Conservation (phyloP, 345 rosid species). For the Corchorus olitorius region DNA sequence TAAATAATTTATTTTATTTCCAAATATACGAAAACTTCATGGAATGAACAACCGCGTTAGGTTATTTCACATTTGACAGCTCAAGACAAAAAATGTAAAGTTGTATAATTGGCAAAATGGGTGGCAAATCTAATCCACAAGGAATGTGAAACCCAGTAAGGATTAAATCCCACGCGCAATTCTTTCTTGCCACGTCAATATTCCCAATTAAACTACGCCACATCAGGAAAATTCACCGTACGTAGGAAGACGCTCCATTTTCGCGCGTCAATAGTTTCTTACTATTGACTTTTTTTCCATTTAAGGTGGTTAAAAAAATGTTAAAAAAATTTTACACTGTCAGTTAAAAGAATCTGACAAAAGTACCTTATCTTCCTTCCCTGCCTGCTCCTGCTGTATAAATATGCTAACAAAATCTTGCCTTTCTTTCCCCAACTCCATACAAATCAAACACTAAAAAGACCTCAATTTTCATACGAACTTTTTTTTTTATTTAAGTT, state of each 20-base stretch:
- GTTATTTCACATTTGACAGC: not conserved
- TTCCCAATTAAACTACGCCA: not conserved
- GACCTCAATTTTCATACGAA: not conserved
- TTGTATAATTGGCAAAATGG: not conserved
- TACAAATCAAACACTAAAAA: no score
- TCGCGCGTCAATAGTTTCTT: not conserved
- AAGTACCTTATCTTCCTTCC: no score
- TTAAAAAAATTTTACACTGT: no score
- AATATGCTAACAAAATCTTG: no score
- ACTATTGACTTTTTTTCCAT: not conserved
- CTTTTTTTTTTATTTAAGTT: not conserved
- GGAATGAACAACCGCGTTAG: slow-evolving; percentile 7
- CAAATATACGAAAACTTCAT: not conserved
- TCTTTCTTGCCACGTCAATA: not conserved
- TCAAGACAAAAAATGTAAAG: not conserved
- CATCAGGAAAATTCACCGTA: not conserved
- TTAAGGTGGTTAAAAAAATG: not conserved
- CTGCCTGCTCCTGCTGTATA: no score
- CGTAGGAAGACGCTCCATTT: not conserved
- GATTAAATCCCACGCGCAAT: not conserved
- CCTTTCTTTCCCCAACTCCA: no score
- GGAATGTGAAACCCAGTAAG: not conserved
- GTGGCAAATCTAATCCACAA: slow-evolving; percentile 11
- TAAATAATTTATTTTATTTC: no score
- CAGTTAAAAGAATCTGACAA: no score